Evolutionary conservation across 805 yeast species (phyloP), one percentile per base, ranked within the genome.

Genomic region (Wickerhamiella cacticola): DNA sequence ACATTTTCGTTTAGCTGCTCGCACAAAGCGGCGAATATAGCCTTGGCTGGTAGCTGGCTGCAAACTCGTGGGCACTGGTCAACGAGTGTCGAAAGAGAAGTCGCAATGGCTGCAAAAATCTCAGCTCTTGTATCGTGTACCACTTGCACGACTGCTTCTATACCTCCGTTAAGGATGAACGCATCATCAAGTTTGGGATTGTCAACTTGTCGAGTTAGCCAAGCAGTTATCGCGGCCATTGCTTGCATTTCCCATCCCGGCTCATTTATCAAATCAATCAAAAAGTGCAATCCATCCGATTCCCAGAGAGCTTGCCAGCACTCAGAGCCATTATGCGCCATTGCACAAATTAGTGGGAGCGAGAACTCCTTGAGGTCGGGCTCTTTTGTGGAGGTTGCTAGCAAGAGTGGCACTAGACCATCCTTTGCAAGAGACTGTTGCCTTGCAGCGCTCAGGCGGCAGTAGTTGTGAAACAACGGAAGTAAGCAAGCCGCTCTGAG

Each of bases 191-290:
- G 24, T 42, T 40, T 35, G 4, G 50, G 44, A 7, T 24, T 15
- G 23, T 43, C 39, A 12, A 10, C 29, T 26, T 63, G 64, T 10
- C 58, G 63, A 8, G 55, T 58, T 19, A 62, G 51, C 70, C 70
- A 66, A 1, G 58, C 57, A 3, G 57, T 54, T 2, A 76, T 63
- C 0, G 79, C 70, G 24, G 75, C 78, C 51, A 74, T 63, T 1
- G 79, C 75, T 56, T 71, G 73, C 16, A 72, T 69, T 57, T 74
- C 78, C 79, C 80, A 76, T 53, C 75, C 74, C 0, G 76, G 71
- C 54, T 76, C 79, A 8, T 66, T 53, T 3, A 74, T 56, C 13
- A 76, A 61, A 13, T 62, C 59, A 31, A 67, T 61, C 50, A 75
- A 56, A 8, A 60, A 64, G 3, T 61, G 55, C 22, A 73, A 55